These are phyloP conservation scores for Anethum foeniculum DNA, from an alignment of 140 eudicot genomes.

Conservation along the genomic window DNA sequence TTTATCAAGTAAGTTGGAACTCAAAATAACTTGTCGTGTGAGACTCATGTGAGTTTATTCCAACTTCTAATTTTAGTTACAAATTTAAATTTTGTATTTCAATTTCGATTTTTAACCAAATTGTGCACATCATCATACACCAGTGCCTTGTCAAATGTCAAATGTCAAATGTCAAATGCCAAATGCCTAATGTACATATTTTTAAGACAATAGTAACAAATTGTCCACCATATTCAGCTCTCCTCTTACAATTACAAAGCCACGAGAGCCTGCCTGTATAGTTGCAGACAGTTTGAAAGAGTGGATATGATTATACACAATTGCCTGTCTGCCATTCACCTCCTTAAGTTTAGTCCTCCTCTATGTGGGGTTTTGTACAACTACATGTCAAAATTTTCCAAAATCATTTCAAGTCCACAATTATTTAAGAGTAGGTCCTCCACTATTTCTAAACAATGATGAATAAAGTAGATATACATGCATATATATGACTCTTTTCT, in stretches of 20 bases:
- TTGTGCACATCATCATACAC: too few relatives aligned
- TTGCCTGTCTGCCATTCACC: background rate
- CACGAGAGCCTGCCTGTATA: background rate
- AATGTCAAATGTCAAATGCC: too few relatives aligned
- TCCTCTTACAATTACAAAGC: too few relatives aligned
- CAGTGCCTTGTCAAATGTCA: too few relatives aligned
- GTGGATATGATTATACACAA: background rate
- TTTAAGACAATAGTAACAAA: background rate
- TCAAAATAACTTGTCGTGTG: too few relatives aligned
- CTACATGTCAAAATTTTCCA: constrained; percentile 3
- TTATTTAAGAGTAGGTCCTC: background rate
- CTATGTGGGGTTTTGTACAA: background rate
- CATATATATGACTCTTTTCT: background rate
- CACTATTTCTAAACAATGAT: background rate
- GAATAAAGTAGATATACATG: background rate
- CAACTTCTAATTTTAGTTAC: too few relatives aligned
- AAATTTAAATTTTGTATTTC: too few relatives aligned
- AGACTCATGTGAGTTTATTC: too few relatives aligned
- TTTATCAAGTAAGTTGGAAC: too few relatives aligned
- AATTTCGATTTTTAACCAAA: too few relatives aligned
- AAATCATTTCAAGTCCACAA: background rate
- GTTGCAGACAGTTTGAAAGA: background rate
- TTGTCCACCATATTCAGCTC: background rate
- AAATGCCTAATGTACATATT: background rate
- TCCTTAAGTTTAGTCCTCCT: background rate